A percentile compares a stretch with the other conserved stretches of the same genome.
Conservation (phyloP, 108 stramenopile species). For the Tribonema minus region DNA sequence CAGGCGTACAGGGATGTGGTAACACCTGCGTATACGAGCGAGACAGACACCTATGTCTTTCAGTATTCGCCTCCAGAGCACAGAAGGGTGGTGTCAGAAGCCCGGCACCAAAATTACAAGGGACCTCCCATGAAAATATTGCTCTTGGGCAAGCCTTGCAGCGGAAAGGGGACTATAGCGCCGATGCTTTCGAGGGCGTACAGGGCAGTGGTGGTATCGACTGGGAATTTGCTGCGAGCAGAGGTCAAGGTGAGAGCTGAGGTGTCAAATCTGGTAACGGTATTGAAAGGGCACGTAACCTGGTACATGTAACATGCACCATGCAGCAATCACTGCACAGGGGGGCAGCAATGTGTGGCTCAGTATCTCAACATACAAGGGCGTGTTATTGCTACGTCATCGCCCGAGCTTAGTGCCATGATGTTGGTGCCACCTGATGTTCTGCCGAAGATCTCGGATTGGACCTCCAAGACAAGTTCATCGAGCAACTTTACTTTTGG, state of each 20-base stretch:
- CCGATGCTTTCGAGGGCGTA: constrained; percentile 29
- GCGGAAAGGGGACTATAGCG: constrained; percentile 23
- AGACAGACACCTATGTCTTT: too few species aligned
- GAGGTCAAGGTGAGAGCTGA: background rate
- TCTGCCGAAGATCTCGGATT: too few species aligned
- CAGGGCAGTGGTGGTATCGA: constrained; percentile 17
- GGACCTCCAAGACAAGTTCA: too few species aligned
- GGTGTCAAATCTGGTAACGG: background rate
- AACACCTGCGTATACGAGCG: too few species aligned
- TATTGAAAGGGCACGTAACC: too few species aligned
- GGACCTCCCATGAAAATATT: constrained; percentile 32
- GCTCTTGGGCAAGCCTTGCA: constrained; percentile 20
- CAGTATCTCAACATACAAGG: background rate
- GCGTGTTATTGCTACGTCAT: background rate
- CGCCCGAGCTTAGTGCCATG: background rate
- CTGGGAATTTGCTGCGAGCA: constrained; percentile 23
- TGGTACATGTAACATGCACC: too few species aligned
- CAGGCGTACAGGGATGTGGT: too few species aligned
- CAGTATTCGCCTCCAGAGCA: too few species aligned
- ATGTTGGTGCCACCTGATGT: background rate
- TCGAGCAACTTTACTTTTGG: too few species aligned
- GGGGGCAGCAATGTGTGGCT: background rate
- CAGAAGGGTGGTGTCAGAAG: too few species aligned
- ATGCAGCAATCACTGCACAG: background rate
- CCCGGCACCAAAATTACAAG: constrained; percentile 1